Percentiles rank a stretch among this genome's conserved stretches.
phyloP scores from a whole-genome alignment of 306 rosid genomes.

The Quercus gilva region DNA sequence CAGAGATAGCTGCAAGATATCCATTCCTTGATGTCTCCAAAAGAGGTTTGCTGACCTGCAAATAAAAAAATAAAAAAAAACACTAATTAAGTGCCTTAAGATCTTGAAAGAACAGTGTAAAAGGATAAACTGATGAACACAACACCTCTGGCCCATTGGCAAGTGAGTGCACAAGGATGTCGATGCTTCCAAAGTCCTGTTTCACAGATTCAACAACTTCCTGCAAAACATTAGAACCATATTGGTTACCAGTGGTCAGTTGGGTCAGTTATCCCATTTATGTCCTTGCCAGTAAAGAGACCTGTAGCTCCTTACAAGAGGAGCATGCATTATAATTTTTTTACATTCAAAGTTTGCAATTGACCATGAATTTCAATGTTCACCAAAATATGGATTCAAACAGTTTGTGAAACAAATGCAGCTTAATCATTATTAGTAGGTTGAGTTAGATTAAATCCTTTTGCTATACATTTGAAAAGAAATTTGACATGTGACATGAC shows the following conservation, averaged over 20 bases:
- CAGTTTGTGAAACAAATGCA: background rate
- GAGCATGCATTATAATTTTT: background rate
- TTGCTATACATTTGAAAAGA: background rate
- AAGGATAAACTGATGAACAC: background rate
- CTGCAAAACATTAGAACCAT: slow-evolving; percentile 36
- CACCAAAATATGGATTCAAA: background rate
- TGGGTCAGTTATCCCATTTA: background rate
- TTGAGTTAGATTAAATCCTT: background rate
- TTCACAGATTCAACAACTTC: slow-evolving; percentile 86
- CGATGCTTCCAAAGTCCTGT: slow-evolving; percentile 89
- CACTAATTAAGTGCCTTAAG: slow-evolving; percentile 4
- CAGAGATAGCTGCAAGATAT: slow-evolving; percentile 94
- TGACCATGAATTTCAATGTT: background rate
- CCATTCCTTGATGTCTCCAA: slow-evolving; percentile 95
- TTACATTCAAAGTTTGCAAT: slow-evolving; percentile 3
- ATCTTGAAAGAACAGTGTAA: background rate
- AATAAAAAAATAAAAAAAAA: background rate
- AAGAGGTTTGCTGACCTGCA: slow-evolving; percentile 79
- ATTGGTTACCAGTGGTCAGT: background rate
- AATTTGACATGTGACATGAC: background rate
- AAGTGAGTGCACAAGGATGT: slow-evolving; percentile 96
- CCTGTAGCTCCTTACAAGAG: background rate
- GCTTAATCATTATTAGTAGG: background rate
- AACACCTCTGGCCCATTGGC: slow-evolving; percentile 95
- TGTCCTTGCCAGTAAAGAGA: background rate